A percentile compares a stretch with the other conserved stretches of the same genome.
Conservation (phyloP, 2,329 filamentous ascomycete species). For the Rhynchosporium agropyri region DNA sequence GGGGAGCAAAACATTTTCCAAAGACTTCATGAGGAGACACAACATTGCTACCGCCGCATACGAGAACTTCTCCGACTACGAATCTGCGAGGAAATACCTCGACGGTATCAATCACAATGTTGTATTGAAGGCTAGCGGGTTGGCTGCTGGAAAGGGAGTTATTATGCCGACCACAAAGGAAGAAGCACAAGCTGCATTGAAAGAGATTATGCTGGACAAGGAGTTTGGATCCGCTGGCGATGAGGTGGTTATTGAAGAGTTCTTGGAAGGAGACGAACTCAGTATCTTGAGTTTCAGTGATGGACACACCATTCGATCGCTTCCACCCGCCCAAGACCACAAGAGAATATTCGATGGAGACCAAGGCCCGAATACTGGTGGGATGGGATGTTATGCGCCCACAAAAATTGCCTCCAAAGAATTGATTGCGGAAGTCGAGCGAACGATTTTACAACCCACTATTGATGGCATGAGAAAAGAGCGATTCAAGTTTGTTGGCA, state of each 20-base stretch:
- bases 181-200: constrained; percentile 80
- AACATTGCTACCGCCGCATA: constrained; percentile 89
- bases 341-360: constrained; percentile 93
- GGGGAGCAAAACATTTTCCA: constrained; percentile 95
- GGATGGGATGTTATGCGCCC: constrained; percentile 97
- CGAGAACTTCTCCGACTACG: constrained; percentile 82
- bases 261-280: constrained; percentile 86
- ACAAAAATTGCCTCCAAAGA: constrained; percentile 70
- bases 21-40: constrained; percentile 95
- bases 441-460: constrained; percentile 84
- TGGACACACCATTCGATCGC: constrained; percentile 77
- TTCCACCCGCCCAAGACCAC: constrained; percentile 94
- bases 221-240: constrained; percentile 78
- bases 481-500: constrained; percentile 67
- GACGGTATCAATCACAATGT: constrained; percentile 71
- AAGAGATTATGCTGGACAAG: constrained; percentile 81
- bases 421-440: constrained; percentile 77
- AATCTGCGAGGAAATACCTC: constrained; percentile 73
- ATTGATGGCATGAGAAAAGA: constrained; percentile 86
- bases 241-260: constrained; percentile 95
- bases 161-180: constrained; percentile 70
- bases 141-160: constrained; percentile 95
- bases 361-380: constrained; percentile 88
- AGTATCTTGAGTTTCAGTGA: constrained; percentile 92
- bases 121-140: constrained; percentile 91